Percentiles rank a stretch among this genome's conserved stretches.
Conservation (phyloP, 2,329 filamentous ascomycete species). For the Teratosphaeria gauchensis region DNA sequence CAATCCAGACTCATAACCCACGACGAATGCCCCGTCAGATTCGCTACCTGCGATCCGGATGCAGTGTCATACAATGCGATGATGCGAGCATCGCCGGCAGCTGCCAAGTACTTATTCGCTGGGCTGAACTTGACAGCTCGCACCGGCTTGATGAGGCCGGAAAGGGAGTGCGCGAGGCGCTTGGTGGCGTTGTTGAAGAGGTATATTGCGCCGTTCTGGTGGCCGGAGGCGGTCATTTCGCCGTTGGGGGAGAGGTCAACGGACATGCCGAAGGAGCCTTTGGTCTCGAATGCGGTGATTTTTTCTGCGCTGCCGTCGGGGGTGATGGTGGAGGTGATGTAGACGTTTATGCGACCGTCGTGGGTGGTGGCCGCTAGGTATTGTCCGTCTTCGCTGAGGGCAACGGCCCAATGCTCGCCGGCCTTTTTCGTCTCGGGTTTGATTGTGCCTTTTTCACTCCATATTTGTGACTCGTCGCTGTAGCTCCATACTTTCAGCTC, state of each 20-base stretch:
- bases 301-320: constrained; percentile 40
- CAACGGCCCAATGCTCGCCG: constrained; percentile 77
- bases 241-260: constrained; percentile 75
- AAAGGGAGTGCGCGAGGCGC: constrained; percentile 73
- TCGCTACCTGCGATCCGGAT: constrained; percentile 86
- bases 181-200: constrained; percentile 91
- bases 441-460: constrained; percentile 39
- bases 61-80: constrained; percentile 88
- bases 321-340: constrained; percentile 47
- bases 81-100: constrained; percentile 77
- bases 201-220: constrained; percentile 86
- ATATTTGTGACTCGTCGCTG: constrained; percentile 38
- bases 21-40: constrained; percentile 65
- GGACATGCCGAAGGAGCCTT: constrained; percentile 82
- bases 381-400: constrained; percentile 72
- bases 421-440: constrained; percentile 44
- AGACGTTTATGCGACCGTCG: constrained; percentile 81
- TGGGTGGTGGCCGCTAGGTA: constrained; percentile 81
- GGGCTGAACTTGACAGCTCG: constrained; percentile 83
- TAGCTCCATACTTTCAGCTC: constrained; percentile 75
- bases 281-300: constrained; percentile 79
- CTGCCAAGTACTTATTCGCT: constrained; percentile 71
- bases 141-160: constrained; percentile 81
- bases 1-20: constrained; percentile 92
- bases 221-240: constrained; percentile 77